Evolutionary conservation across 1,139 yeast species (phyloP), one percentile per base, ranked within the genome.

Genomic region (Taiozyma onychis): DNA sequence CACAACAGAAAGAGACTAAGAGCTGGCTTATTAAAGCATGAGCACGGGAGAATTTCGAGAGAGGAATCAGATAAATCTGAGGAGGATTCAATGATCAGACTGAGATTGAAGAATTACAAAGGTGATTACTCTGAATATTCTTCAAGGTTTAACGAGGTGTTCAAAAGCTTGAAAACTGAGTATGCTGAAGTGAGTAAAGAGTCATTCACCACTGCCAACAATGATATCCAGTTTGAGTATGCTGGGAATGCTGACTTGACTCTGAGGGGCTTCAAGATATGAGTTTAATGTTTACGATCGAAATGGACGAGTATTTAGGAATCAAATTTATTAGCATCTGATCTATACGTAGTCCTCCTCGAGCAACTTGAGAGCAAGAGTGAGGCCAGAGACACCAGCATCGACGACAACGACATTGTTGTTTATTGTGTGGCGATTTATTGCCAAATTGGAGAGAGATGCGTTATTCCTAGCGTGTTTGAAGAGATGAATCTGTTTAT

Each of bases 301-400:
- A 32, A 32, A 32, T 32, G 35, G 35, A 32, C 35, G 35, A 32
- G 14, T 32, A 37, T 18, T 16, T 10, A 16, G 39, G 11, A 35
- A 16, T 35, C 21, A 35, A n/a, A 34, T 34, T 7, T 14, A n/a
- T 34, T 34, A 14, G 13, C 18, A 13, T 46, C 32, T 54, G 14
- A 54, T 34, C 43, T 54, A 54, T 2, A 56, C 18, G 48, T 72
- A 66, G 22, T 76, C 74, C 7, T 66, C 61, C 54, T 77, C 75
- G 3, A 73, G 61, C 22, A 84, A 63, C 1, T 71, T 72, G 43
- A 73, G 66, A 0, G 89, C 90, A 9, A 77, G 64, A 0, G 88
- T 72, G 21, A 85, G 73, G 0, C 91, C 91, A 28, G 83, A 72
- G 13, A 85, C 81, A 4, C 91, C 93, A 1, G 87, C 85, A 18